Conservation (phyloP, 2,329 filamentous ascomycete species). For the Nigrospora osmanthi region DNA sequence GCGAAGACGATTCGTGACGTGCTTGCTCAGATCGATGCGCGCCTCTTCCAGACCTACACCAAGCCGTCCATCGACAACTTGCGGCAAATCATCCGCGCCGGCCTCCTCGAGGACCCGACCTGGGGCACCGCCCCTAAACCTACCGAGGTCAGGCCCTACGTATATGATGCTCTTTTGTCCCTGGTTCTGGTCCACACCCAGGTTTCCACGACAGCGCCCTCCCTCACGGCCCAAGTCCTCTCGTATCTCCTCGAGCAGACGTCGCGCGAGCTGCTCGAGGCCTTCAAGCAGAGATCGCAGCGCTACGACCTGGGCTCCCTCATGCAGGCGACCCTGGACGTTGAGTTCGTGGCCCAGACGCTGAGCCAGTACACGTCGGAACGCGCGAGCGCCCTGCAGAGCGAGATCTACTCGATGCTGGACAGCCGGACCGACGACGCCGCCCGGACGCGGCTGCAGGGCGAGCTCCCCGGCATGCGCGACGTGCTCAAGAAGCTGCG, state of each 20-base stretch:
- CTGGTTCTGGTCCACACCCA: conserved; percentile 91
- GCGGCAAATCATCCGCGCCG: conserved; percentile 60
- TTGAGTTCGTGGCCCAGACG: conserved; percentile 94
- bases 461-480: conserved; percentile 84
- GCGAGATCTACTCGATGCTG: conserved; percentile 84
- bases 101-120: conserved; percentile 55
- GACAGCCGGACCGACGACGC: conserved; percentile 86
- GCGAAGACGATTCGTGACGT: conserved; percentile 87
- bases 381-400: conserved; percentile 71
- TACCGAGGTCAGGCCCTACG: conserved; percentile 73
- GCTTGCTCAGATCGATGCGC: conserved; percentile 79
- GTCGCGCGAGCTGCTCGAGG: conserved; percentile 70
- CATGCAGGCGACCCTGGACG: conserved; percentile 95
- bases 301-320: conserved; percentile 72
- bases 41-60: conserved; percentile 89
- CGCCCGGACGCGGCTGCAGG: conserved; percentile 71
- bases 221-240: conserved; percentile 73
- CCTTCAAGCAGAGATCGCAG: conserved; percentile 58
- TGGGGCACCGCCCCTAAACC: conserved; percentile 65
- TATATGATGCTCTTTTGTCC: conserved; percentile 77
- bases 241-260: conserved; percentile 80
- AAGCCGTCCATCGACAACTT: conserved; percentile 65
- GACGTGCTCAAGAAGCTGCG: conserved; percentile 75
- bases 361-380: conserved; percentile 85
- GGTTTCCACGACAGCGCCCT: conserved; percentile 69